phyloP scores from a whole-genome alignment of 345 rosid genomes.

The Brassica carinata region DNA sequence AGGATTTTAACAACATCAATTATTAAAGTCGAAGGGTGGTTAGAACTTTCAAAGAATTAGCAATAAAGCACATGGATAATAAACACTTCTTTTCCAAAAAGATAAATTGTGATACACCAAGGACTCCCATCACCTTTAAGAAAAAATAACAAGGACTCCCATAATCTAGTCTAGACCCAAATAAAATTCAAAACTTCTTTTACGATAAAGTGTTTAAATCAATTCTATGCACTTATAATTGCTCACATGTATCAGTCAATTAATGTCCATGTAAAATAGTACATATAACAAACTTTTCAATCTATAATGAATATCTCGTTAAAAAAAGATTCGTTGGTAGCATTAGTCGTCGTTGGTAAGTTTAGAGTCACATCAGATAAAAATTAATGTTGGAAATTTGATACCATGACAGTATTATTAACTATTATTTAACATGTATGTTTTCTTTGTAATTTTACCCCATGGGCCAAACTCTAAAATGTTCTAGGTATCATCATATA shows the following conservation, averaged over 20 bases:
- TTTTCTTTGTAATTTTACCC: neutral
- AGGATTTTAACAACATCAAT: neutral
- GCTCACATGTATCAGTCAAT: conserved; percentile 19
- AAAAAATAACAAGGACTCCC: neutral
- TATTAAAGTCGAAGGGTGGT: conserved; percentile 21
- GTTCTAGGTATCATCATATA: neutral
- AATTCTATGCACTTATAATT: neutral
- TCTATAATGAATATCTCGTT: conserved; percentile 4
- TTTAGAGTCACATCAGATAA: conserved; percentile 32
- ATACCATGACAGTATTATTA: conserved; percentile 13
- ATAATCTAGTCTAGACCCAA: neutral
- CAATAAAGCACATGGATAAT: conserved; percentile 30
- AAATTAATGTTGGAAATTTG: neutral
- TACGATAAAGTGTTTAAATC: conserved; percentile 4
- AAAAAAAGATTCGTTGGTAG: conserved; percentile 7
- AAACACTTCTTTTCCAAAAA: neutral
- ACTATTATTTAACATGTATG: neutral
- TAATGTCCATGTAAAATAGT: conserved; percentile 2
- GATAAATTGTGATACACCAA: conserved; percentile 6
- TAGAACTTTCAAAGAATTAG: neutral
- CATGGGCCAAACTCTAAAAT: neutral
- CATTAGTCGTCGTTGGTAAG: conserved; percentile 38
- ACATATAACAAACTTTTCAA: neutral
- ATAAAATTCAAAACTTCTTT: neutral
- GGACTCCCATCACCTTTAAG: too few relatives aligned